Conservation (phyloP, 768 basidiomycete genomes). For the Phanerochaete sordida region DNA sequence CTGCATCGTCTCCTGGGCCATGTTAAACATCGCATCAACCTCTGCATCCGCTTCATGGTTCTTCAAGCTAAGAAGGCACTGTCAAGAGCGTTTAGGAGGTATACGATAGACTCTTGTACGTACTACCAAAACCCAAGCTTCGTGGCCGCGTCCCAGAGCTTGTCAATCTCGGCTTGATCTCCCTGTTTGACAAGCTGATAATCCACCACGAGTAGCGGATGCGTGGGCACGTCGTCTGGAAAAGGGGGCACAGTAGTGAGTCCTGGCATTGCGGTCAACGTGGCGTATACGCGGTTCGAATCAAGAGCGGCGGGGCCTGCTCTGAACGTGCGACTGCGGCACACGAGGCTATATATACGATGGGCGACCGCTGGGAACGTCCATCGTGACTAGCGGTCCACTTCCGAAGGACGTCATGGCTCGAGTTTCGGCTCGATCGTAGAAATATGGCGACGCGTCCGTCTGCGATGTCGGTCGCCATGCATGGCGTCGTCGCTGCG, state of each 20-base stretch:
- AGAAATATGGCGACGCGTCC: too few relatives aligned
- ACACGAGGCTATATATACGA: not conserved
- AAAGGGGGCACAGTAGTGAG: conserved; percentile 31
- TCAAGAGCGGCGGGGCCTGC: not conserved
- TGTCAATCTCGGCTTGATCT: conserved; percentile 33
- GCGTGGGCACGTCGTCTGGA: conserved; percentile 36
- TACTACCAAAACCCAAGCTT: conserved; percentile 50
- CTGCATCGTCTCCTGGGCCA: conserved; percentile 36
- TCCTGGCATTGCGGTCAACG: conserved; percentile 3
- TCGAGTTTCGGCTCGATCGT: not conserved
- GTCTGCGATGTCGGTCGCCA: too few relatives aligned
- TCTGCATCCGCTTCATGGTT: conserved; percentile 37
- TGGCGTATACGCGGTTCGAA: not conserved
- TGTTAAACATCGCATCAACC: conserved; percentile 35
- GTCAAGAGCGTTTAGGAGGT: too few relatives aligned
- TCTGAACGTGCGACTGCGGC: not conserved
- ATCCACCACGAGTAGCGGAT: conserved; percentile 43
- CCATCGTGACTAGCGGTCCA: not conserved
- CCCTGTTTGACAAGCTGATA: conserved; percentile 32
- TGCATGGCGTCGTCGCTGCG: too few relatives aligned
- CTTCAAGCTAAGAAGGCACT: conserved; percentile 23
- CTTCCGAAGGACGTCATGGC: not conserved
- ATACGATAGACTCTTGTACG: too few relatives aligned
- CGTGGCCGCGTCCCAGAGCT: conserved; percentile 42
- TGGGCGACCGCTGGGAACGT: not conserved